Conservation (phyloP, 2,329 filamentous ascomycete species). For the Berkeleyomyces basicola region DNA sequence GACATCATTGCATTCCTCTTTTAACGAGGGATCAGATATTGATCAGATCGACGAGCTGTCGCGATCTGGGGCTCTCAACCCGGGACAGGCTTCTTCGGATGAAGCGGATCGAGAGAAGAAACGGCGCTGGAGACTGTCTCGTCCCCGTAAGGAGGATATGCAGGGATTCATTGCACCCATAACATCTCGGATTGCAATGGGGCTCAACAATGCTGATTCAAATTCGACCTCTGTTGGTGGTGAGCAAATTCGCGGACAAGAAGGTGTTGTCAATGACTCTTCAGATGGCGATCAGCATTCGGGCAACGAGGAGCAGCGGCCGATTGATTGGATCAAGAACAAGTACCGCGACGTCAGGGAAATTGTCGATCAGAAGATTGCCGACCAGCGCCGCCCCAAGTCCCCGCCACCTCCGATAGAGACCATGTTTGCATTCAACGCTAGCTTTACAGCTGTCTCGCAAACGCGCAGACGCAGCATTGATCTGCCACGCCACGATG, state of each 20-base stretch:
- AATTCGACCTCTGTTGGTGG: constrained; percentile 56
- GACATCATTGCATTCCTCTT: constrained; percentile 58
- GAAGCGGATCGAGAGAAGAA: constrained; percentile 45
- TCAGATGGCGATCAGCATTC: constrained; percentile 22
- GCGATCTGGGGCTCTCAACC: constrained; percentile 15
- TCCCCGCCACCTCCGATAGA: constrained; percentile 28
- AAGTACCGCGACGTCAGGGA: constrained; percentile 45
- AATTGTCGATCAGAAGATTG: constrained; percentile 34
- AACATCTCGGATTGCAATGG: constrained; percentile 27
- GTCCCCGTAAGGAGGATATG: constrained; percentile 35
- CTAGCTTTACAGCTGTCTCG: constrained; percentile 19
- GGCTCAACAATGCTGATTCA: constrained; percentile 42
- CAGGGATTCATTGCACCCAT: constrained; percentile 25
- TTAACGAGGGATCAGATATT: constrained; percentile 67
- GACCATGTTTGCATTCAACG: constrained; percentile 9
- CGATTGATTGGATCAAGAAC: constrained; percentile 41
- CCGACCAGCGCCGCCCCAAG: constrained; percentile 38
- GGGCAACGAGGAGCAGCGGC: constrained; percentile 24
- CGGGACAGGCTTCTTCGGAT: constrained; percentile 15
- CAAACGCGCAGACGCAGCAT: constrained; percentile 19
- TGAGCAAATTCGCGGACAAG: constrained; percentile 30
- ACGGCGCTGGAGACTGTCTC: constrained; percentile 56
- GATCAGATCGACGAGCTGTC: constrained; percentile 50
- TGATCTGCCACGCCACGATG: constrained; percentile 24
- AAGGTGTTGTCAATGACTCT: constrained; percentile 35